A percentile compares a stretch with the other conserved stretches of the same genome.
Evolutionary conservation across 2,329 filamentous ascomycete genomes (phyloP).

Genomic region (Talaromyces piceae): DNA sequence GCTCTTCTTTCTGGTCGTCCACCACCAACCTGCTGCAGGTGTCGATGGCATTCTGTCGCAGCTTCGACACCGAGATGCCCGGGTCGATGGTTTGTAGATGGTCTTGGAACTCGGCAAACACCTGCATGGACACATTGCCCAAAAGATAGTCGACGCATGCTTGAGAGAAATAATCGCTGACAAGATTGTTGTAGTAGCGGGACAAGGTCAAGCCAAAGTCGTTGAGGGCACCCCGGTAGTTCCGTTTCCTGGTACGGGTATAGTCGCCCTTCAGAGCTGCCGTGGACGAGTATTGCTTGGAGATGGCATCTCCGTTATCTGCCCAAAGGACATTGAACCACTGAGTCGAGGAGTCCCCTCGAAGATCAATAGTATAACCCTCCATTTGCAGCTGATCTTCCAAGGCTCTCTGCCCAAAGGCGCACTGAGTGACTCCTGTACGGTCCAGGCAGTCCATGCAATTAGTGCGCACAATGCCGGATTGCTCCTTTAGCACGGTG

Average conservation of each 20-base stretch:
- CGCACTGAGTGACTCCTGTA: slow-evolving; percentile 93
- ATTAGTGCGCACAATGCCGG: slow-evolving; percentile 81
- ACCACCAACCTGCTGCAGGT: slow-evolving; percentile 81
- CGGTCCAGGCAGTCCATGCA: slow-evolving; percentile 98
- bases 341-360: slow-evolving; percentile 68
- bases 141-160: slow-evolving; percentile 90
- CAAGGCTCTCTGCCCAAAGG: slow-evolving; percentile 74
- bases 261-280: slow-evolving; percentile 96
- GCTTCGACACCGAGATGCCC: slow-evolving; percentile 73
- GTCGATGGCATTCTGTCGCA: slow-evolving; percentile 84
- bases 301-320: slow-evolving; percentile 93
- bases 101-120: slow-evolving; percentile 91
- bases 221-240: slow-evolving; percentile 84
- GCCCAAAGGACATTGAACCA: slow-evolving; percentile 99
- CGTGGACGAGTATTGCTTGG: slow-evolving; percentile 91
- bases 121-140: slow-evolving; percentile 73
- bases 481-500: slow-evolving; percentile 46
- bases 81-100: slow-evolving; percentile 92
- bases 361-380: slow-evolving; percentile 66
- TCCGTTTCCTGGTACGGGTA: slow-evolving; percentile 80
- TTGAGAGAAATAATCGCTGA: slow-evolving; percentile 96
- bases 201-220: slow-evolving; percentile 86
- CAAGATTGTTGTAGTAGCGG: slow-evolving; percentile 70
- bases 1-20: slow-evolving; percentile 72
- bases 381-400: slow-evolving; percentile 70